Evolutionary conservation across 2,329 filamentous ascomycete genomes (phyloP).

Genomic region (Fusarium floridanum): DNA sequence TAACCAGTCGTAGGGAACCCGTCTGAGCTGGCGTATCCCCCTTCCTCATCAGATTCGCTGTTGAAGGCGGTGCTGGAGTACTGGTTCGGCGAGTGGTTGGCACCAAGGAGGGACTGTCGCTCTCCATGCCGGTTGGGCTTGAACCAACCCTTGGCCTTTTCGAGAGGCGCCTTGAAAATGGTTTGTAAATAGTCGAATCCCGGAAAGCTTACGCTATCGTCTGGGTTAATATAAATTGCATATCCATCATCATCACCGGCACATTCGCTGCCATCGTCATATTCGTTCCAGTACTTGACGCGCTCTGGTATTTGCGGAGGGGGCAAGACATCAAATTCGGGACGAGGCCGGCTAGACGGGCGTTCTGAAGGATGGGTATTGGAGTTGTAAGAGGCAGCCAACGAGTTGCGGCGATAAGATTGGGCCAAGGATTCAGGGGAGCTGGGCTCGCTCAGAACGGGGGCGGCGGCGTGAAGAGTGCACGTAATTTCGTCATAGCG

Average conservation of each 20-base stretch:
- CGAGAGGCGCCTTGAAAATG: constrained; percentile 63
- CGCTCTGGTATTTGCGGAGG: constrained; percentile 47
- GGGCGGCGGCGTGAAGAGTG: constrained; percentile 61
- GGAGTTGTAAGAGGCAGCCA: constrained; percentile 23
- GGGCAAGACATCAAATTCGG: constrained; percentile 50
- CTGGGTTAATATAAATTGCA: constrained; percentile 80
- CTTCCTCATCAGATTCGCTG: constrained; percentile 59
- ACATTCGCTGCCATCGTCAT: constrained; percentile 82
- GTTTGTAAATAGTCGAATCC: constrained; percentile 72
- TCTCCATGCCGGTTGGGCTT: constrained; percentile 47
- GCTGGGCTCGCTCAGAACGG: constrained; percentile 55
- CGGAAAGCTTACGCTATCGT: constrained; percentile 70
- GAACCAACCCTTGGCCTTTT: constrained; percentile 67
- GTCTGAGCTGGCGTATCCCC: constrained; percentile 67
- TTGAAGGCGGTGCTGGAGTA: constrained; percentile 48
- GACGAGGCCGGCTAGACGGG: constrained; percentile 46
- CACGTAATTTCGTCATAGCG: constrained; percentile 65
- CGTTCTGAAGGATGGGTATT: constrained; percentile 25
- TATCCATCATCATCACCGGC: constrained; percentile 71
- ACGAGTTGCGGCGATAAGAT: constrained; percentile 22
- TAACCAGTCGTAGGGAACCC: constrained; percentile 65
- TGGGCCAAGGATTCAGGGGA: constrained; percentile 51
- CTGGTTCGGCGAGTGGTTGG: constrained; percentile 42
- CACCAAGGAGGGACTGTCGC: constrained; percentile 48
- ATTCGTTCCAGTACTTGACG: constrained; percentile 84